Percentiles rank a stretch among this genome's conserved stretches.
phyloP scores from a whole-genome alignment of 1,139 yeast genomes.

The Taphrina betulina region DNA sequence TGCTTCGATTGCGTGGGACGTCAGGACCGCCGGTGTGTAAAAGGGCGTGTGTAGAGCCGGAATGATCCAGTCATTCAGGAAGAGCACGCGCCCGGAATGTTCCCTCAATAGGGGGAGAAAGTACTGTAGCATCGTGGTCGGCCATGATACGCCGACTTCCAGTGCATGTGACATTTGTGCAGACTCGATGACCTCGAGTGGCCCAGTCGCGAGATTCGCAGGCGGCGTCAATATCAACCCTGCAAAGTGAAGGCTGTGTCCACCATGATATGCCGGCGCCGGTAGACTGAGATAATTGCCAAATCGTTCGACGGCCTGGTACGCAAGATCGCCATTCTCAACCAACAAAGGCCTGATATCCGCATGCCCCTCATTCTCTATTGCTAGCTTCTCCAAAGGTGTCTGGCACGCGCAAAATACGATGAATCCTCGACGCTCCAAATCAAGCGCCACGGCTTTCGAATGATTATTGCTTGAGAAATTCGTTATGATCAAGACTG shows the following conservation, averaged over 20 bases:
- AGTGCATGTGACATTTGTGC: conserved; percentile 15
- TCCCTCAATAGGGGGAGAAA: conserved; percentile 28
- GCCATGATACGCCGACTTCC: conserved; percentile 12
- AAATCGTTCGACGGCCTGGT: conserved; percentile 19
- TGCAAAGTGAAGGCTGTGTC: conserved; percentile 30
- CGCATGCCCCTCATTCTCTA: conserved; percentile 30
- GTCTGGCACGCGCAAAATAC: conserved; percentile 26
- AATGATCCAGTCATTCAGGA: conserved; percentile 29
- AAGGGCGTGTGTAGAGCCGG: conserved; percentile 28
- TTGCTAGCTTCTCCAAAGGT: conserved; percentile 14
- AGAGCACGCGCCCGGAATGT: conserved; percentile 21
- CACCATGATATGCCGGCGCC: conserved; percentile 30
- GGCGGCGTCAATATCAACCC: conserved; percentile 22
- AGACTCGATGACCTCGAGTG: conserved; percentile 13
- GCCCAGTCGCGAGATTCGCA: conserved; percentile 10
- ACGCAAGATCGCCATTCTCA: conserved; percentile 5
- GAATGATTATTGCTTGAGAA: conserved; percentile 9
- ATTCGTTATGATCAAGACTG: conserved; percentile 14
- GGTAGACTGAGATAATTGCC: conserved; percentile 20
- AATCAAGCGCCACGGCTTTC: conserved; percentile 20
- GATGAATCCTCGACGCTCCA: conserved; percentile 28
- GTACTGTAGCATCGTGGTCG: conserved; percentile 17
- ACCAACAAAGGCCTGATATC: conserved; percentile 22
- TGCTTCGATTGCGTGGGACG: conserved; percentile 24
- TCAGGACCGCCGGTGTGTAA: conserved; percentile 14